Conservation (phyloP, 768 basidiomycete genomes). For the Cyclocybe aegerita region DNA sequence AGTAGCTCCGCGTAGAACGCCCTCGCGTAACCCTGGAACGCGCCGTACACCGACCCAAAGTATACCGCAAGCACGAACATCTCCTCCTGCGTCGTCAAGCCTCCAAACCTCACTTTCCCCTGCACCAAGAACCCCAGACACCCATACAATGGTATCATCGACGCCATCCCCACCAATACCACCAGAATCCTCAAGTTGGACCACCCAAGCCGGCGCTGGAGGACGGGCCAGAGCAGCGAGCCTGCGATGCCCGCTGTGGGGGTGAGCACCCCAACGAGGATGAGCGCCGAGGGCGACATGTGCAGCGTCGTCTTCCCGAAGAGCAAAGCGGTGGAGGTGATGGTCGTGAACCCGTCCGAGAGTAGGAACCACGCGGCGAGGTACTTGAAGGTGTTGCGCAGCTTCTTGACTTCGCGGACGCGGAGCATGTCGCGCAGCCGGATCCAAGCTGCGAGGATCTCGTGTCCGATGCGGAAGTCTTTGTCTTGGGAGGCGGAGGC, state of each 20-base stretch:
- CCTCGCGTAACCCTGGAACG: constrained; percentile 88
- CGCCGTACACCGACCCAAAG: constrained; percentile 83
- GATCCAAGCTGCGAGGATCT: constrained; percentile 73
- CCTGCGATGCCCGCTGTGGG: constrained; percentile 80
- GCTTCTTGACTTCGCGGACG: constrained; percentile 67
- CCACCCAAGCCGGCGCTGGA: constrained; percentile 67
- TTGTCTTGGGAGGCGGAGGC: constrained; percentile 19
- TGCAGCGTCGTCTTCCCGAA: constrained; percentile 88
- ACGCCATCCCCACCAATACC: constrained; percentile 64
- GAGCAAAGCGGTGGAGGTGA: constrained; percentile 88
- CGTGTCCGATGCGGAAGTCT: constrained; percentile 45
- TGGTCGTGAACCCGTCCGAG: constrained; percentile 91
- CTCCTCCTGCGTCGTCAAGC: constrained; percentile 76
- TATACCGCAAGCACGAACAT: constrained; percentile 84
- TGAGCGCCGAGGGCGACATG: constrained; percentile 76
- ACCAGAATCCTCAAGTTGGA: constrained; percentile 69
- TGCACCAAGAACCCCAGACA: constrained; percentile 77
- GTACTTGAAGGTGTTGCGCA: constrained; percentile 86
- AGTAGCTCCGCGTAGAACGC: constrained; percentile 87
- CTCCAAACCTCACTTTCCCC: constrained; percentile 55
- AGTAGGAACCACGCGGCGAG: constrained; percentile 94
- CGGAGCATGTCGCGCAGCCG: constrained; percentile 73
- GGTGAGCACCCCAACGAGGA: constrained; percentile 78
- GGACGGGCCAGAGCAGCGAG: constrained; percentile 74
- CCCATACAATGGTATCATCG: constrained; percentile 75